Base-by-base conservation (phyloP, 352 stramenopile genomes). In the Globisporangium rhizosaccharum region DNA sequence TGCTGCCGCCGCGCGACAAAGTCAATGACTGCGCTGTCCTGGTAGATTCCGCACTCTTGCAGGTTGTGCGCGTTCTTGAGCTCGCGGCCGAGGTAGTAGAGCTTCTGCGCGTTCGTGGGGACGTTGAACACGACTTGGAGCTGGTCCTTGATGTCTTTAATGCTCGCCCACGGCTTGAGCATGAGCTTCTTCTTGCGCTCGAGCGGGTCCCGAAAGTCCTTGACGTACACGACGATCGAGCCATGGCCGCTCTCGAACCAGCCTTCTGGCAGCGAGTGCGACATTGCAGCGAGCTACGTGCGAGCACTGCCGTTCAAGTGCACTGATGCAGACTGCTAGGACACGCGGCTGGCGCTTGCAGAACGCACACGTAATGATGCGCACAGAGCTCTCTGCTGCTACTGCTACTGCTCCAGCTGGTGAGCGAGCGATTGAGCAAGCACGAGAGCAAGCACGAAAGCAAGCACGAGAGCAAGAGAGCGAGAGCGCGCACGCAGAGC, bases 91-190 rank as follows among this genome's bases (percentile, higher is more conserved):
- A 92, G 82, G 57, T 80, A 91, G 58, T 79, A 94, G 53, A 94
- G 79, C 66, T 90, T 88, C 58, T 94, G 85, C 26, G 81, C 80
- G 56, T 84, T 85, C 41, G 75, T 77, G 36, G 82, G 82, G 56
- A 91, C 81, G 48, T 90, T 88, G 59, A 90, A 90, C 17, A 92
- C 79, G 53, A 91, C 81, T 54, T 92, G 80, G 42, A 94, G 70
- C 69, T 92, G 82, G 56, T 92, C 79, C 55, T 94, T 94, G 57
- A 94, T 73, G 75, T 94, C 82, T 62, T 94, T 93, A 57, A 93
- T 79, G 59, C 68, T 82, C 30, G 84, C 79, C 84, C 84, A 93
- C 18, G 84, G 84, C 57, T 71, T 69, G 56, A 93, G 57, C 59
- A 90, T 71, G 23, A 93, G 80, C 66, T 93, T 93, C 67, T 91